Percentiles rank a stretch among this genome's conserved stretches.
phyloP scores from a whole-genome alignment of 2,329 filamentous ascomycete genomes.

The Thelonectria discophora region DNA sequence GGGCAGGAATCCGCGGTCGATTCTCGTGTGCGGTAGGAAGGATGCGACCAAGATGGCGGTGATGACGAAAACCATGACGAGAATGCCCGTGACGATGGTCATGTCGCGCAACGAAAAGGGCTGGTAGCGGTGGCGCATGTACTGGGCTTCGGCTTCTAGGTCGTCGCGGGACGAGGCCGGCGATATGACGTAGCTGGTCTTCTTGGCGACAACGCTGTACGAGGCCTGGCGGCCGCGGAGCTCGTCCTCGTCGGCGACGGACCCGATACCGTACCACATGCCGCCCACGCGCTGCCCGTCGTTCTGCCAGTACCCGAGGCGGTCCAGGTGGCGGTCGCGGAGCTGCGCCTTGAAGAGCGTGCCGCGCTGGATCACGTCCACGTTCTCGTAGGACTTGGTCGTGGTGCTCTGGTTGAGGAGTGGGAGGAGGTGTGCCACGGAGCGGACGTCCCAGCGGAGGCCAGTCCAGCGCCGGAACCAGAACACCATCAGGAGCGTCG shows the following conservation, averaged over 20 bases:
- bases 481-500: slow-evolving; percentile 64
- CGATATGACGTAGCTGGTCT: slow-evolving; percentile 45
- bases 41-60: slow-evolving; percentile 79
- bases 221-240: slow-evolving; percentile 33
- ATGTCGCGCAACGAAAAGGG: slow-evolving; percentile 79
- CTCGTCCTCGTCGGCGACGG: slow-evolving; percentile 48
- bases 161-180: slow-evolving; percentile 44
- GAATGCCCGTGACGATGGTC: slow-evolving; percentile 71
- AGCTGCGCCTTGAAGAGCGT: slow-evolving; percentile 63
- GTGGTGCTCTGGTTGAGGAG: slow-evolving; percentile 84
- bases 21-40: slow-evolving; percentile 74
- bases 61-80: slow-evolving; percentile 68
- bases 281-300: slow-evolving; percentile 68
- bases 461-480: slow-evolving; percentile 75
- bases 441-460: slow-evolving; percentile 84
- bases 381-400: slow-evolving; percentile 74
- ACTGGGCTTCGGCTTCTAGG: slow-evolving; percentile 40
- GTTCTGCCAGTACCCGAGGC: slow-evolving; percentile 87
- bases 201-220: slow-evolving; percentile 41
- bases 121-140: slow-evolving; percentile 66
- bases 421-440: slow-evolving; percentile 81
- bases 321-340: slow-evolving; percentile 67
- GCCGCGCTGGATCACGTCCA: slow-evolving; percentile 63
- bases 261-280: slow-evolving; percentile 81
- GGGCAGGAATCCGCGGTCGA: slow-evolving; percentile 77